Evolutionary conservation across 345 rosid genomes (phyloP), one percentile per base, ranked within the genome.

Genomic region (Toxicodendron radicans): DNA sequence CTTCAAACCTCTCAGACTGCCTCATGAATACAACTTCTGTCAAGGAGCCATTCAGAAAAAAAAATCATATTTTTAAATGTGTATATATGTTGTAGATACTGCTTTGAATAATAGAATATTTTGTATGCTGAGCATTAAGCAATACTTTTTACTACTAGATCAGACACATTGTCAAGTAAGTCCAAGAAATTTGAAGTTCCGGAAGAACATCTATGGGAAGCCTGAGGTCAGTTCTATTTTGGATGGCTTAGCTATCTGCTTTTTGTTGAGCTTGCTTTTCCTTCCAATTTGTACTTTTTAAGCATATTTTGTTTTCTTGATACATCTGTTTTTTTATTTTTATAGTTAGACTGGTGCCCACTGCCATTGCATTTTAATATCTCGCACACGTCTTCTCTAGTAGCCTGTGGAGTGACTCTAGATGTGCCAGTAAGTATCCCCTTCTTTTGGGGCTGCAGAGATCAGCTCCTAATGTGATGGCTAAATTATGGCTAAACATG

Each of bases 321-420:
- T 33, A 30, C 49, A 46, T 45, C 72, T 57, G 20, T 52, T 56
- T 58, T 62, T 49, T 52, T 30, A 62, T 17, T 57, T 11, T 35
- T 20, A 21, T 80, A 95, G 99, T 70, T 95, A 78, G 97, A 88
- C 67, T 89, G 75, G 52, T 53, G 61, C 30, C 77, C 62, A 0
- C 86, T 79, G 0, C 89, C 87, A 11, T 64, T 93, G 81, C 95
- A 87, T 64, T 96, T 96, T 80, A 93, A 90, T 73, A 82, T 95
- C 69, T 96, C 98, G 0, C 99, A 96, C 72, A 90, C 97, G 53
- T 74, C 88, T 73, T 89, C 95, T 20, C 82, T 96, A 70, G 85
- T 93, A 74, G 97, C 93, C 49, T 96, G 97, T 68, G 98, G 97
- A 35, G 88, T 93, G 76, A 90, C 97, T 32, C 48, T 79, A 17